These are phyloP conservation scores for Solanum okadae DNA, from an alignment of 257 asterid genomes.

Conservation along the genomic window DNA sequence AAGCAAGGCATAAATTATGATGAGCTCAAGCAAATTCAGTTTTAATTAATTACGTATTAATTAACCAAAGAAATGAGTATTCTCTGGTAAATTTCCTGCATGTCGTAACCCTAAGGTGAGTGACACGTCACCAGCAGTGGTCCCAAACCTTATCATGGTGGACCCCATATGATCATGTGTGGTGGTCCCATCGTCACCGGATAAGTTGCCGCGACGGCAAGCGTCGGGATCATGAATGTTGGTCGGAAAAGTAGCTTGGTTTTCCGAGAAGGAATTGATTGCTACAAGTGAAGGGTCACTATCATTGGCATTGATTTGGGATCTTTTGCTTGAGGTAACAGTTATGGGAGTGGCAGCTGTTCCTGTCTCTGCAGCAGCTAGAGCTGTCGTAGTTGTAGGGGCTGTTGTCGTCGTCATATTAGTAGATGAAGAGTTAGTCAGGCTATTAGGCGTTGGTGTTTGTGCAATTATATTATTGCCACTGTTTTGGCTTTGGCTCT, in stretches of 20 bases:
- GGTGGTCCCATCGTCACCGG: constrained; percentile 1
- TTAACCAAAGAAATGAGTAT: constrained; percentile 56
- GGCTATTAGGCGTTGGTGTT: constrained; percentile 33
- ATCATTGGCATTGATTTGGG: constrained; percentile 41
- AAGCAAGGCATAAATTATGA: not conserved
- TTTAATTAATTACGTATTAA: not conserved
- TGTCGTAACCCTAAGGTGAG: constrained; percentile 96
- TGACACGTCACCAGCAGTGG: constrained; percentile 72
- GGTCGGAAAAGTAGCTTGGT: constrained; percentile 17
- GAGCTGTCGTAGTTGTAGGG: not conserved
- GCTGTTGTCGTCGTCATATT: constrained; percentile 4
- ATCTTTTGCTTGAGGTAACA: constrained; percentile 26
- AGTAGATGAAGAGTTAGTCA: constrained; percentile 1
- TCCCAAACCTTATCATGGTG: constrained; percentile 58
- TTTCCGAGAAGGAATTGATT: constrained; percentile 48
- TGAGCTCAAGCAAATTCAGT: not conserved
- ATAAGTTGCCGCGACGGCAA: constrained; percentile 4
- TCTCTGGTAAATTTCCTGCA: constrained; percentile 83
- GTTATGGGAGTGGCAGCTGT: constrained; percentile 13
- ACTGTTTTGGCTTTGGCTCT: constrained; percentile 3
- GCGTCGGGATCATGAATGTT: constrained; percentile 19
- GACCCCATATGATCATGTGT: constrained; percentile 27
- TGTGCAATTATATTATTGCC: constrained; percentile 39
- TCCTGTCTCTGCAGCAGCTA: not conserved
- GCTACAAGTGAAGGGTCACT: constrained; percentile 53